Conservation (phyloP, 2,329 filamentous ascomycete species). For the Aspergillus phoenicis region DNA sequence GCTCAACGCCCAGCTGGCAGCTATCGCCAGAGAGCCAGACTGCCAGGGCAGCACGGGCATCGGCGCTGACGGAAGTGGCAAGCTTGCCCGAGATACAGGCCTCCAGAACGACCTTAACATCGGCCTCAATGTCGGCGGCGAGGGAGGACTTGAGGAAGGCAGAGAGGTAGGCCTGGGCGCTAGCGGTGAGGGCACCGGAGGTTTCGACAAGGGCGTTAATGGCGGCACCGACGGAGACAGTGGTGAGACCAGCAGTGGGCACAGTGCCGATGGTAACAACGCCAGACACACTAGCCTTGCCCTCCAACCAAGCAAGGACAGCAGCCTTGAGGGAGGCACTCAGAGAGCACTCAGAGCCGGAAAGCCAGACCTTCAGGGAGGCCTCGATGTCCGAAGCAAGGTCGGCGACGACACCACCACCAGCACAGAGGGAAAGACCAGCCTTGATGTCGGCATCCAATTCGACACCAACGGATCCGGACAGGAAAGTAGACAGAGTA, state of each 20-base stretch:
- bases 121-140: slow-evolving; percentile 29
- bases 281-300: slow-evolving; percentile 26
- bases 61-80: slow-evolving; percentile 30
- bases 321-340: slow-evolving; percentile 31
- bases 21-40: slow-evolving; percentile 35
- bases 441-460: slow-evolving; percentile 35
- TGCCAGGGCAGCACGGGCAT: slow-evolving; percentile 35
- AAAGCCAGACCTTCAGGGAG: slow-evolving; percentile 35
- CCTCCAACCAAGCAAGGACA: slow-evolving; percentile 37
- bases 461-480: slow-evolving; percentile 18
- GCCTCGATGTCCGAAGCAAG: slow-evolving; percentile 37
- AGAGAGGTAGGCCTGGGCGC: slow-evolving; percentile 33
- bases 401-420: slow-evolving; percentile 35
- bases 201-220: slow-evolving; percentile 33
- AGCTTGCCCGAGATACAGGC: slow-evolving; percentile 33
- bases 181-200: slow-evolving; percentile 31
- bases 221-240: slow-evolving; percentile 38
- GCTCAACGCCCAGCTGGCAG: slow-evolving; percentile 39
- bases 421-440: slow-evolving; percentile 38
- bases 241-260: slow-evolving; percentile 31
- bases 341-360: slow-evolving; percentile 31
- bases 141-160: slow-evolving; percentile 38
- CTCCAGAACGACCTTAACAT: slow-evolving; percentile 33
- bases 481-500: slow-evolving; percentile 33
- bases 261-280: slow-evolving; percentile 33